Base-by-base conservation (phyloP, 345 rosid species). In the Eucalyptus tenuipes region DNA sequence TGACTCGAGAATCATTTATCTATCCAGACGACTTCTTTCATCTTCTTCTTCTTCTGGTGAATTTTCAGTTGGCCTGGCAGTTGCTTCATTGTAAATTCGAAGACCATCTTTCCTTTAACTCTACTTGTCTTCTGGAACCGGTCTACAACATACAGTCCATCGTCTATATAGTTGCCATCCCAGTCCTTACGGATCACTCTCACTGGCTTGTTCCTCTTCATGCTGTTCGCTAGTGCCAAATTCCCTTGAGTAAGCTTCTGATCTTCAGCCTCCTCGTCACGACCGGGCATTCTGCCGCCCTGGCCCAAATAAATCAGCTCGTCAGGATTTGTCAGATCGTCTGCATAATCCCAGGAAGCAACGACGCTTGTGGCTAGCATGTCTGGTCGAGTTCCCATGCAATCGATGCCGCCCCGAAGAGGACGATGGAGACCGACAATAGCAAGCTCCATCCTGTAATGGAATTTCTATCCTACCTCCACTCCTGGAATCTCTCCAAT, bases 161-260 rank as follows among this genome's bases (percentile, higher is more conserved):
- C 90, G 27, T 91, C 89, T 8, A 80, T 50, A 29, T 50, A 89
- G 66, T 22, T n/a, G 48, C 61, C 48, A 45, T 14, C 40, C 33
- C 37, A 4, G 45, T n/a, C 40, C 40, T 86, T 80, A 42, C 89
- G 87, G 20, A 87, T 87, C 49, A 87, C 90, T 71, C 90, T 24
- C 53, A 89, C 89, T 1, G 86, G 90, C n/a, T 31, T 25, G 86
- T 85, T 57, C 12, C 5, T 49, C 7, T 6, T 13, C 37, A 86
- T 85, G 87, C 89, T 89, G 66, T 89, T 91, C 90, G 33, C 80
- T 53, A 91, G 48, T 4, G 90, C 89, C 29, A 87, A 82, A 37
- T 91, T 91, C 11, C 92, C 92, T 10, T 88, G 47, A 24, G 47
- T 86, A 22, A 91, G 92, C 48, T 89, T 89, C 71, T 91, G 92